A percentile compares a stretch with the other conserved stretches of the same genome.
These are phyloP conservation scores for Nothopassalora personata DNA, from an alignment of 2,329 filamentous ascomycete genomes.

Conservation along the genomic window DNA sequence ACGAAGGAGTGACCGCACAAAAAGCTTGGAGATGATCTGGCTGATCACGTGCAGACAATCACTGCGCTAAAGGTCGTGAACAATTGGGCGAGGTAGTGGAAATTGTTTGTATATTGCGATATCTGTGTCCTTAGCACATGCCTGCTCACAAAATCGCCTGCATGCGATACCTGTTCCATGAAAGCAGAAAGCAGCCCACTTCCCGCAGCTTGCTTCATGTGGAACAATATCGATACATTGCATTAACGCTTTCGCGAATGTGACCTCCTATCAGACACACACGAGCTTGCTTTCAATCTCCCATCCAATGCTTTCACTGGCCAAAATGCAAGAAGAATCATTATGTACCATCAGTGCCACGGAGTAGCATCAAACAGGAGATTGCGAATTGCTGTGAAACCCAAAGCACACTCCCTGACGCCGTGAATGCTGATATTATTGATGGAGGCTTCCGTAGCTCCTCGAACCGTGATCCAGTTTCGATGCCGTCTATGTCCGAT, in stretches of 20 bases:
- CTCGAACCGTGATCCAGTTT: constrained; percentile 7
- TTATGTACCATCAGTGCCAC: constrained; percentile 1
- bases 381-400: background rate
- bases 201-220: constrained; percentile 5
- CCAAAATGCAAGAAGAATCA: constrained; percentile 17
- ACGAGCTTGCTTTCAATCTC: constrained; percentile 4
- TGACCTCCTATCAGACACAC: background rate
- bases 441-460: constrained; percentile 5
- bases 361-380: constrained; percentile 1
- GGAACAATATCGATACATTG: constrained; percentile 22
- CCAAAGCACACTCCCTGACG: constrained; percentile 10
- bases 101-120: constrained; percentile 1
- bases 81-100: background rate
- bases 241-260: constrained; percentile 1
- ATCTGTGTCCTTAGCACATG: constrained; percentile 3
- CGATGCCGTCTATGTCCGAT: constrained; percentile 25
- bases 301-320: constrained; percentile 19
- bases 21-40: background rate
- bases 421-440: constrained; percentile 18
- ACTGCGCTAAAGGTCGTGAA: background rate
- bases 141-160: background rate
- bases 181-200: constrained; percentile 1
- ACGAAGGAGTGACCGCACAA: background rate
- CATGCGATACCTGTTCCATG: background rate
- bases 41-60: background rate